Conservation (phyloP, 768 basidiomycete genomes). For the Pleurotus ostreatus region DNA sequence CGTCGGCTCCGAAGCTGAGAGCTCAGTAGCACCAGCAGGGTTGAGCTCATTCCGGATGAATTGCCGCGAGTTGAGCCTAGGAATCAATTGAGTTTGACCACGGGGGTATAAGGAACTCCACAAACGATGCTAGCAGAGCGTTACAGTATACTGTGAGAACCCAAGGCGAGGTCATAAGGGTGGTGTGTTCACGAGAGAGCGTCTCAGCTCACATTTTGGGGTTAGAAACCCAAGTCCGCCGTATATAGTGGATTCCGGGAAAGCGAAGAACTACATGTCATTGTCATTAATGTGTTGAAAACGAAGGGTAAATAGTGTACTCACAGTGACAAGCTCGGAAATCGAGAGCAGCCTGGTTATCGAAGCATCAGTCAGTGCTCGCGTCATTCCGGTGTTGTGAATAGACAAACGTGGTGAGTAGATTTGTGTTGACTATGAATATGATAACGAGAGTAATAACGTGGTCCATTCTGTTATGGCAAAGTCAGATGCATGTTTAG, state of each 20-base stretch:
- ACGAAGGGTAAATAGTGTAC: neutral
- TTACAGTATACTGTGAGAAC: conserved; percentile 1
- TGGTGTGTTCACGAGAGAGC: too few relatives aligned
- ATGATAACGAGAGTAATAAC: conserved; percentile 6
- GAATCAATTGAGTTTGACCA: neutral
- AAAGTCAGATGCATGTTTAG: neutral
- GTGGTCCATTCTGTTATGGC: neutral
- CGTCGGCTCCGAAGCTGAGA: too few relatives aligned
- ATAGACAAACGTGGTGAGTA: conserved; percentile 6
- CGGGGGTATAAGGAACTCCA: neutral
- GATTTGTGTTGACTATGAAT: conserved; percentile 9
- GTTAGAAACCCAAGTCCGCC: conserved; percentile 3
- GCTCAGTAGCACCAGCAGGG: too few relatives aligned
- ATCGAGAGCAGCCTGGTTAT: neutral
- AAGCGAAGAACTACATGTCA: conserved; percentile 6
- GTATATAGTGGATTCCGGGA: conserved; percentile 6
- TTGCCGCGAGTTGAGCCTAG: conserved; percentile 2
- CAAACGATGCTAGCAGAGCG: neutral
- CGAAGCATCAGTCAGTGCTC: neutral
- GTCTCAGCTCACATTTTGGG: neutral
- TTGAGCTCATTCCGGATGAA: conserved; percentile 2
- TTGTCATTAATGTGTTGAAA: neutral
- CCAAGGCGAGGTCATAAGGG: neutral
- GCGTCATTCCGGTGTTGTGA: too few relatives aligned
- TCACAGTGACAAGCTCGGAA: neutral